phyloP scores from a whole-genome alignment of 441 rosid species.

The Mallotus japonicus region DNA sequence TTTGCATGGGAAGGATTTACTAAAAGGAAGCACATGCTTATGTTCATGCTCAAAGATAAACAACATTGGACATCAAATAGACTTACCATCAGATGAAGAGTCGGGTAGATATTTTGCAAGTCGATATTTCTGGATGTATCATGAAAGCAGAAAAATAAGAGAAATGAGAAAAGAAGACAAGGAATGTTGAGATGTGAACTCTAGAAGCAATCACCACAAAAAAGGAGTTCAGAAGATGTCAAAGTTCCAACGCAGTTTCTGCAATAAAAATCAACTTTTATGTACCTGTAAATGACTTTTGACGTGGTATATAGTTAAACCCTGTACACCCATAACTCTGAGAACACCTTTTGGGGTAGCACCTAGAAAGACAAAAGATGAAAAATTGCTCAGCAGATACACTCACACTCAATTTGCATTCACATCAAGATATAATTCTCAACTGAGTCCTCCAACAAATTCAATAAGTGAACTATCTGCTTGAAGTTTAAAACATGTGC shows the following conservation, averaged over 20 bases:
- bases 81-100: conserved; percentile 84
- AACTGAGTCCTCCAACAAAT: not conserved
- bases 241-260: not conserved
- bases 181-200: not conserved
- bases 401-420: not conserved
- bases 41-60: conserved; percentile 14
- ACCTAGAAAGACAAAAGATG: conserved; percentile 43
- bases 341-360: conserved; percentile 99
- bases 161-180: conserved; percentile 17
- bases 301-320: conserved; percentile 93
- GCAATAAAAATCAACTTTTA: conserved; percentile 9
- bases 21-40: not conserved
- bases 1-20: not conserved
- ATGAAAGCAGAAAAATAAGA: conserved; percentile 16
- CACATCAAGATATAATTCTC: not conserved
- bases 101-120: conserved; percentile 97
- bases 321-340: conserved; percentile 97
- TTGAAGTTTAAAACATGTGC: not conserved
- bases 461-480: not conserved
- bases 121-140: conserved; percentile 77
- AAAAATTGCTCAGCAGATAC: not conserved
- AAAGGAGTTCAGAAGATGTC: not conserved
- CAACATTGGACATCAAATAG: conserved; percentile 16
- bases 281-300: conserved; percentile 96
- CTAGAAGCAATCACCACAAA: conserved; percentile 1